Conservation (phyloP, 371 early-diverging fungal genomes). For the Rhizopus delemar region DNA sequence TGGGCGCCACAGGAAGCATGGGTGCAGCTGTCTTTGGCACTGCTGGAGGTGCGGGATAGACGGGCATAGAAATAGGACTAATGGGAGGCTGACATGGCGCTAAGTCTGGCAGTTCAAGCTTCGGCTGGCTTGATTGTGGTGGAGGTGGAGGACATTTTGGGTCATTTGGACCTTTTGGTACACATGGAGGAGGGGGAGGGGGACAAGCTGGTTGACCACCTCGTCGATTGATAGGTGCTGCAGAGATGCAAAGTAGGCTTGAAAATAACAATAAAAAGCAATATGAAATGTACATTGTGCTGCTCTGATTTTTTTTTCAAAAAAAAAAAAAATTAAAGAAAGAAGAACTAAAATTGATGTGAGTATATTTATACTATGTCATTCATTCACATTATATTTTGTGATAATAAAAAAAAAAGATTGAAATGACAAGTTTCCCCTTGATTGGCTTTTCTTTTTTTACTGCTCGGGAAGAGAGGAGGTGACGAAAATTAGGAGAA, state of each 20-base stretch:
- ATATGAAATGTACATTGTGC: background rate
- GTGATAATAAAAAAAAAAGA: too few species aligned
- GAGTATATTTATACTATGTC: background rate
- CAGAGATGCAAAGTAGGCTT: background rate
- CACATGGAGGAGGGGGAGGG: background rate
- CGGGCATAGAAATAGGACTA: background rate
- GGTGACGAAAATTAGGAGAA: too few species aligned
- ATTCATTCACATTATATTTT: too few species aligned
- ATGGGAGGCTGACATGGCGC: background rate
- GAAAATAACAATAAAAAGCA: background rate
- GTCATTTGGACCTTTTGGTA: background rate
- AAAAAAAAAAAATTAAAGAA: too few species aligned
- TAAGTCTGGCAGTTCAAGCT: background rate
- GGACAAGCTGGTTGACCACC: conserved; percentile 1
- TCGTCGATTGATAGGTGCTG: background rate
- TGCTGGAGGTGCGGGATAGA: background rate
- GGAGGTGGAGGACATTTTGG: conserved; percentile 1
- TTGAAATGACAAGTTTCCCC: too few species aligned
- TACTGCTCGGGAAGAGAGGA: too few species aligned
- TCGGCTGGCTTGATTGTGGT: background rate
- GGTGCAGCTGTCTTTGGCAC: conserved; percentile 1
- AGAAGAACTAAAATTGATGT: background rate
- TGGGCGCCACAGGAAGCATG: background rate
- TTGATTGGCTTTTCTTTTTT: too few species aligned
- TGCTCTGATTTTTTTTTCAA: background rate